Evolutionary conservation across 257 asterid species (phyloP).

Genomic region (Solanum lycopersicoides): DNA sequence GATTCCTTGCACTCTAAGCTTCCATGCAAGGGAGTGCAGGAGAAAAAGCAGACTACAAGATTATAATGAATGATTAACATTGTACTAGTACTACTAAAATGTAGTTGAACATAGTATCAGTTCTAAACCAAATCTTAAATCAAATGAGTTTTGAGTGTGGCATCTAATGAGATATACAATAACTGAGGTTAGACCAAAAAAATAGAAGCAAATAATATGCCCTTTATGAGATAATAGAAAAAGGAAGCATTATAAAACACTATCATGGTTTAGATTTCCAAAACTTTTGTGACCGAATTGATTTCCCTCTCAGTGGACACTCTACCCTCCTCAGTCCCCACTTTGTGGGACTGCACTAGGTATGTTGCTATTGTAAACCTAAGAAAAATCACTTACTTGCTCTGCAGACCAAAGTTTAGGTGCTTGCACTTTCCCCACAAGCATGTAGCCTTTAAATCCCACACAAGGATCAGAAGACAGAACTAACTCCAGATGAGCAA

Average conservation of each 20-base stretch:
- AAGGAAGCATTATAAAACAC: background rate
- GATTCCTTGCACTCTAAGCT: background rate
- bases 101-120: background rate
- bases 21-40: background rate
- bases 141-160: background rate
- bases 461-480: slow-evolving; percentile 41
- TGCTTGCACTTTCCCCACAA: slow-evolving; percentile 52
- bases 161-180: background rate
- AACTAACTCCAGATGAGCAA: slow-evolving; percentile 41
- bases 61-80: background rate
- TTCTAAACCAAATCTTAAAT: background rate
- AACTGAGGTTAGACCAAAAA: background rate
- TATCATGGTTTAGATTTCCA: background rate
- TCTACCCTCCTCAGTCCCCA: background rate
- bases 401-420: slow-evolving; percentile 97
- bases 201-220: background rate
- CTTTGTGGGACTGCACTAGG: background rate
- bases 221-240: background rate
- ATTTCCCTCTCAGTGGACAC: background rate
- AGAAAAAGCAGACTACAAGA: background rate
- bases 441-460: slow-evolving; percentile 74
- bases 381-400: slow-evolving; percentile 32
- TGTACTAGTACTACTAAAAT: background rate
- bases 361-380: background rate
- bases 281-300: background rate